Evolutionary conservation across 345 rosid genomes (phyloP), one percentile per base, ranked within the genome.

Genomic region (Camelina neglecta): DNA sequence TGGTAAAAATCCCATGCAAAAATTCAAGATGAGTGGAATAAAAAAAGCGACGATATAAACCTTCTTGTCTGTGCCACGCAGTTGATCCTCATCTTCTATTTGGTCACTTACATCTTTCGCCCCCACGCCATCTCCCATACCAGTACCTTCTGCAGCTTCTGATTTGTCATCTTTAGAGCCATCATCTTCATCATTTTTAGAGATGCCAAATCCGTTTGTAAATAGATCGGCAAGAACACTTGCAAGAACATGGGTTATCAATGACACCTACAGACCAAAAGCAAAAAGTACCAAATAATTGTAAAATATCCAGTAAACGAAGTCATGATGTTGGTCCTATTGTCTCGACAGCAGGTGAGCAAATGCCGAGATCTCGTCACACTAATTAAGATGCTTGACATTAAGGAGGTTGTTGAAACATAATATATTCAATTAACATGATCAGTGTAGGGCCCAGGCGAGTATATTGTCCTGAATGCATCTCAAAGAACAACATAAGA

Each of bases 71-170:
- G 85, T 67, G 57, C 93, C 97, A 63, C 72, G 85, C 41, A 95
- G 86, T 74, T 92, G 97, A 77, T 95, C 99, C 81, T 92, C 97
- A 74, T 95, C 93, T 53, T 81, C 83, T 79, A 95, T 89, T 81
- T 94, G 90, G 77, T 90, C 91, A 65, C 99, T 90, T 75, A 90
- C 93, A 88, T 94, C 97, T 12, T 85, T 89, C 60, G 71, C 80
- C 44, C 97, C 97, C 8, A 60, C 84, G 59, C 97, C 99, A 80
- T 90, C 97, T 16, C 99, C 97, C 96, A 95, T 84, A 55, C 97
- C 99, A 12, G 91, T 92, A 69, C 99, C 97, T 73, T 77, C 87
- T 55, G 87, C 93, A 75, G 76, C 82, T 82, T 85, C 80, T 42
- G 92, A 63, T 75, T 50, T 73, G 60, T 76, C 89, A 72, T 50